Percentiles rank a stretch among this genome's conserved stretches.
Conservation (phyloP, 805 yeast species). For the Kuraishia borneana region DNA sequence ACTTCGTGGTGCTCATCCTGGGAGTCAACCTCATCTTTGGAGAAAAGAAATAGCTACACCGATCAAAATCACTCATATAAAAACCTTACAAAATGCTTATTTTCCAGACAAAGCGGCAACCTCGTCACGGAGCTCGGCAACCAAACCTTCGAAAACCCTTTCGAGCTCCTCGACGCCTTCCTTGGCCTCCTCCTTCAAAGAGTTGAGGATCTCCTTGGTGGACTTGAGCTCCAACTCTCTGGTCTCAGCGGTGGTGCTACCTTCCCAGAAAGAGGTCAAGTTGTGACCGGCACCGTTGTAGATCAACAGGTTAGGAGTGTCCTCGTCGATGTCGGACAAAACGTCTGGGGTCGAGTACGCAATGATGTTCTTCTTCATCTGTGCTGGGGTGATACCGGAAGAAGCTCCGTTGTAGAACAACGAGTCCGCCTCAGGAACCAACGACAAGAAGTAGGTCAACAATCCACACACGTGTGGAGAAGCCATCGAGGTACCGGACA, state of each 20-base stretch:
- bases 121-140: not conserved
- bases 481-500: slow-evolving; percentile 98
- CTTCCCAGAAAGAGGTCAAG: slow-evolving; percentile 51
- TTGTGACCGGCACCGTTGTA: slow-evolving; percentile 78
- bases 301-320: slow-evolving; percentile 68
- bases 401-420: slow-evolving; percentile 41
- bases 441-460: slow-evolving; percentile 77
- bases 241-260: slow-evolving; percentile 5
- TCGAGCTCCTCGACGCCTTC: not conserved
- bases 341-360: slow-evolving; percentile 52
- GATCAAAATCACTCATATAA: not conserved
- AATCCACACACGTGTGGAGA: slow-evolving; percentile 94
- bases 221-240: slow-evolving; percentile 1
- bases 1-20: slow-evolving; percentile 39
- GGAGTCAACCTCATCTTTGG: slow-evolving; percentile 17
- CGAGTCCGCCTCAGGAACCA: slow-evolving; percentile 67
- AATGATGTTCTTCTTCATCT: slow-evolving; percentile 66
- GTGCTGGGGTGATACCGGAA: slow-evolving; percentile 57
- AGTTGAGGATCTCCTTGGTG: not conserved
- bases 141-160: not conserved
- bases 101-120: not conserved
- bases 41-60: not conserved
- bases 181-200: slow-evolving; percentile 1
- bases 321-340: slow-evolving; percentile 42
- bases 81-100: too few relatives aligned